Evolutionary conservation across 345 rosid species (phyloP).

Genomic region (Xanthoceras sorbifolium): DNA sequence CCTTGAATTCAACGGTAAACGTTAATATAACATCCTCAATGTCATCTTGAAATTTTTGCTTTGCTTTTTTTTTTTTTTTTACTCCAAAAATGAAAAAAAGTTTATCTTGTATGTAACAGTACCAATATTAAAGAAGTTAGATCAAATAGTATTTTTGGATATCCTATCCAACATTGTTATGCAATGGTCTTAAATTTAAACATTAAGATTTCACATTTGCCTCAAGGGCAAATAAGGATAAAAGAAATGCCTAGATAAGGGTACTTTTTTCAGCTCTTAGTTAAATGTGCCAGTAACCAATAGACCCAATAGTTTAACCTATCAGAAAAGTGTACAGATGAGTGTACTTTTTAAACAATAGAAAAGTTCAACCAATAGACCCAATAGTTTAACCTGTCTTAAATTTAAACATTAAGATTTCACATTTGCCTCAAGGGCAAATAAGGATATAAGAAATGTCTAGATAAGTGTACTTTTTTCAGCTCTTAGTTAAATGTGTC

Average conservation of each 20-base stretch:
- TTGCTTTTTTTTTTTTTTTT: not conserved
- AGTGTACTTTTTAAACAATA: too few species aligned
- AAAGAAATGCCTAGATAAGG: not conserved
- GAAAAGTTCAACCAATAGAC: too few species aligned
- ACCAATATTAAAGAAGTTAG: not conserved
- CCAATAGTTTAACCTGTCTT: too few species aligned
- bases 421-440: not conserved
- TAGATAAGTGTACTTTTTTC: not conserved
- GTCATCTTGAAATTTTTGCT: not conserved
- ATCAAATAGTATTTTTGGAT: not conserved
- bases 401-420: not conserved
- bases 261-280: not conserved
- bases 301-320: too few species aligned
- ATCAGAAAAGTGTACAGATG: too few species aligned
- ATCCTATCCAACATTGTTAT: not conserved
- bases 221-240: not conserved
- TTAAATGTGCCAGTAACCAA: too few species aligned
- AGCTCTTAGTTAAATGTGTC: not conserved
- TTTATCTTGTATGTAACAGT: not conserved
- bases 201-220: not conserved
- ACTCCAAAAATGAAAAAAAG: too few species aligned
- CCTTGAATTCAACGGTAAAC: not conserved
- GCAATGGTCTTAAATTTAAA: not conserved
- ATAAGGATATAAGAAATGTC: not conserved
- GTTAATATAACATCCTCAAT: not conserved